Percentiles rank a stretch among this genome's conserved stretches.
Conservation (phyloP, 352 stramenopile genomes). For the Pythium coloratum region DNA sequence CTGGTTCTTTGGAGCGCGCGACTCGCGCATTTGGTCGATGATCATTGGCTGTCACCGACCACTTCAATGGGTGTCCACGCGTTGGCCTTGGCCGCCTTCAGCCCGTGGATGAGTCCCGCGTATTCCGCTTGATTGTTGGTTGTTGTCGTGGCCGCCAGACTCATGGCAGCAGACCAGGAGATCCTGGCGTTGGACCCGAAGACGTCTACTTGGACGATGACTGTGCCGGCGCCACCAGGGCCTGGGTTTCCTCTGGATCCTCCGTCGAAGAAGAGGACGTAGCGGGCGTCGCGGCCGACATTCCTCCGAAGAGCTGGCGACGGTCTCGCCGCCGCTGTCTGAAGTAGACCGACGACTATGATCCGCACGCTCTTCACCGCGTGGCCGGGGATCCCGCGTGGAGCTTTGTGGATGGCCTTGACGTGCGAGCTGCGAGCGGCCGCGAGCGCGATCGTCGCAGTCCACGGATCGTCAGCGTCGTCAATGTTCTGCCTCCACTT, state of each 20-base stretch:
- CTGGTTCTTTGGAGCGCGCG: not conserved
- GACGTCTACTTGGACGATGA: not conserved
- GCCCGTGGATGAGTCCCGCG: conserved; percentile 2
- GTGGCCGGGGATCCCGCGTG: too few species aligned
- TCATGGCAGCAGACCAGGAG: not conserved
- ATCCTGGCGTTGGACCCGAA: not conserved
- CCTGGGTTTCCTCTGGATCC: conserved; percentile 6
- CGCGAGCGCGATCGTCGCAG: not conserved
- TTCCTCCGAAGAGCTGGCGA: not conserved
- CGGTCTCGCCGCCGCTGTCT: too few species aligned
- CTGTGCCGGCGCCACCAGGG: not conserved
- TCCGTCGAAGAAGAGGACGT: conserved; percentile 14
- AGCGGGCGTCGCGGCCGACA: not conserved
- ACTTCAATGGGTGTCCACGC: conserved; percentile 1
- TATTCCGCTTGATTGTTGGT: conserved; percentile 20
- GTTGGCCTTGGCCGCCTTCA: not conserved
- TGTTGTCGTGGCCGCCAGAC: not conserved
- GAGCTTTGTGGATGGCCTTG: too few species aligned
- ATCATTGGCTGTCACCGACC: conserved; percentile 17
- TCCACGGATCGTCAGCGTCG: not conserved
- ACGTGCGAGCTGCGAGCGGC: not conserved
- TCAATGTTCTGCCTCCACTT: conserved; percentile 1
- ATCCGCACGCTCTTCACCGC: too few species aligned
- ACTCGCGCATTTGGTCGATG: conserved; percentile 1
- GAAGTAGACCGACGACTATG: too few species aligned